Evolutionary conservation across 1,139 yeast genomes (phyloP), one percentile per base, ranked within the genome.

Genomic region (Petasospora fabianii): DNA sequence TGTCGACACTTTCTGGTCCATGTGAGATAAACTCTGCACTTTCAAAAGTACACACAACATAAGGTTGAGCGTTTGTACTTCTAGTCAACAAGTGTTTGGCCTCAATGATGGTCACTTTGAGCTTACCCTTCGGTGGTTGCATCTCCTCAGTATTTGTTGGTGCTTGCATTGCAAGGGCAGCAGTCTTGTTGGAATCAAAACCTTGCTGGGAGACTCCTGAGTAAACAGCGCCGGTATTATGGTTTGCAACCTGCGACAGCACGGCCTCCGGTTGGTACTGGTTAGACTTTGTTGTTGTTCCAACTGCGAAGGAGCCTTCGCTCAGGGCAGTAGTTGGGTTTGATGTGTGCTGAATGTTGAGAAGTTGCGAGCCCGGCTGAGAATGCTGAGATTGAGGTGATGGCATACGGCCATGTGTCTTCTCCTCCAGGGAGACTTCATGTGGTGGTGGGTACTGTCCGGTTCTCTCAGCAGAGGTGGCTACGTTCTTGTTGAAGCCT

Each of bases 1-100:
- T 73, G 27, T 74, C 79, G 49, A 71, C 71, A 22, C 82, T 73
- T 47, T 78, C 84, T 3, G 94, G 88, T 13, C 92, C 90, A 48
- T 80, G 79, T 20, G 95, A 80, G 45, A 90, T 88, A 51, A 82
- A 85, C 64, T 90, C 97, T 2, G 95, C 83, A 47, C 94, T 83
- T 59, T 88, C 96, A 65, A 85, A 90, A 2, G 96, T 85, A 61
- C 96, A 86, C 24, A 90, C 96, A 18, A 86, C 96, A 60, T 90
- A 90, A 3, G 96, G 96, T 53, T 78, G 82, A 8, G 87, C 73
- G 48, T 61, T 61, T 11, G 73, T 66, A 3, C 76, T 64, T 39
- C 69, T 67, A 21, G 80, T 75, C 32, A 72, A 66, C 46, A 88
- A 68, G 50, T 78, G 81, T 43, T 72, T 74, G 3, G 96, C 97